phyloP scores from a whole-genome alignment of 148 eudicot species.

The Silene conica region DNA sequence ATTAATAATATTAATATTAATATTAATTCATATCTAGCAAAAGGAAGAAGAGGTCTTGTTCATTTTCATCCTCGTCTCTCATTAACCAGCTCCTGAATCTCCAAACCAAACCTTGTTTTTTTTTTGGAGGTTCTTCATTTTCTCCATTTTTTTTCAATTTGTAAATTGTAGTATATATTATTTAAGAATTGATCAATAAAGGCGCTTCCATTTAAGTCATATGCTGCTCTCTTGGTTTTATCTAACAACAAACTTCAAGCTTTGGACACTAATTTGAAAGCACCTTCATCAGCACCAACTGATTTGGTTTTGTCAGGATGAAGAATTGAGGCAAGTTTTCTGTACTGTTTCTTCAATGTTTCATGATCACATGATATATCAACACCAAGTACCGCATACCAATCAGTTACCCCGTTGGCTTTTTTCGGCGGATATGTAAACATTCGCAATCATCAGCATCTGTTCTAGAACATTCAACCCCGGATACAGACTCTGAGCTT shows the following conservation, averaged over 20 bases:
- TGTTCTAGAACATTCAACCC: conserved; percentile 54
- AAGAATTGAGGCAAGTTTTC: conserved; percentile 51
- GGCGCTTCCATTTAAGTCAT: conserved; percentile 46
- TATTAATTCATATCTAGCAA: too few species aligned
- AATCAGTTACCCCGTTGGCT: conserved; percentile 48
- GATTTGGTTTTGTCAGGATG: conserved; percentile 75
- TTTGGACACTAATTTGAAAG: conserved; percentile 54
- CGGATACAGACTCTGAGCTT: conserved; percentile 41
- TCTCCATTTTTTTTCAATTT: too few species aligned
- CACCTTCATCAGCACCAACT: conserved; percentile 76
- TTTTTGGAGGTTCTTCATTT: too few species aligned
- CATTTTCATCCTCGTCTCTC: too few species aligned
- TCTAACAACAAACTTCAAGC: conserved; percentile 63
- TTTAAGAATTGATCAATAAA: too few species aligned
- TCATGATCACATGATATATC: conserved; percentile 48
- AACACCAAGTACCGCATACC: conserved; percentile 62
- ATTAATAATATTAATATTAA: too few species aligned
- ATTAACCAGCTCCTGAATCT: too few species aligned
- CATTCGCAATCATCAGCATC: conserved; percentile 39
- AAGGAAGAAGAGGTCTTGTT: too few species aligned
- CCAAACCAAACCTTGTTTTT: too few species aligned
- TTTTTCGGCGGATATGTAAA: conserved; percentile 54
- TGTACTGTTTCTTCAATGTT: conserved; percentile 45
- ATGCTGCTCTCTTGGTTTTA: conserved; percentile 39
- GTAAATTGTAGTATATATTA: too few species aligned